Base-by-base conservation (phyloP, 106 monocot genomes). In the Apostasia shenzhenica region DNA sequence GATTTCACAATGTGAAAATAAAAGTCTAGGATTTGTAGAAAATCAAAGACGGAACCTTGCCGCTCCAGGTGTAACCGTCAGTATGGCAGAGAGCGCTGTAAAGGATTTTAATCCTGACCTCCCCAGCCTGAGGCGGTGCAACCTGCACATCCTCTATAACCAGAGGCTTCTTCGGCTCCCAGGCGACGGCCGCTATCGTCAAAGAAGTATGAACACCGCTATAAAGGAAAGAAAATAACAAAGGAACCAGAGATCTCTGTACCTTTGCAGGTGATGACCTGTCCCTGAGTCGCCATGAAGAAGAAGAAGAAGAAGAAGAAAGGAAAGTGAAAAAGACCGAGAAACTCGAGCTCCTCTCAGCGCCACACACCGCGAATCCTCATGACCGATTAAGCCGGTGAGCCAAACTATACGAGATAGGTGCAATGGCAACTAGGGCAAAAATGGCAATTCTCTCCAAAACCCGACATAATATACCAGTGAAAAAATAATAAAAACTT, bases 221-320 rank as follows among this genome's bases (percentile, higher is more conserved):
- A 56, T 6, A 61, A 61, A 56, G 42, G 1, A 10, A 38, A 55
- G 47, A 48, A 63, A 11, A 26, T 66, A 8, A 56, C 9, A 69
- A 41, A 37, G 8, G 52, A 45, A 47, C 5, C 26, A 26, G 26
- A 40, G 46, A 41, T 50, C 61, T 41, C 4, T 2, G 41, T 81
- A 95, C 95, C 92, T 87, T 97, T 97, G 89, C 95, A 97, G 56
- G 89, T 92, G 81, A 97, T 92, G 67, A 89, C 78, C 78, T 92
- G 86, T 38, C 92, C 95, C 59, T 89, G 67, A 45, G 75, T 76
- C 69, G 75, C 75, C 65, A 65, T 65, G 45, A 13, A 45, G 13
- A 44, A 62, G 62, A 43, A 62, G 41, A n/a, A n/a, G n/a, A n/a
- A n/a, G n/a, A n/a, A 26, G 26, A 26, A 26, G 26, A 26, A 26